Percentiles rank a stretch among this genome's conserved stretches.
These are phyloP conservation scores for Abrus precatorius DNA, from an alignment of 306 rosid species.

Conservation along the genomic window DNA sequence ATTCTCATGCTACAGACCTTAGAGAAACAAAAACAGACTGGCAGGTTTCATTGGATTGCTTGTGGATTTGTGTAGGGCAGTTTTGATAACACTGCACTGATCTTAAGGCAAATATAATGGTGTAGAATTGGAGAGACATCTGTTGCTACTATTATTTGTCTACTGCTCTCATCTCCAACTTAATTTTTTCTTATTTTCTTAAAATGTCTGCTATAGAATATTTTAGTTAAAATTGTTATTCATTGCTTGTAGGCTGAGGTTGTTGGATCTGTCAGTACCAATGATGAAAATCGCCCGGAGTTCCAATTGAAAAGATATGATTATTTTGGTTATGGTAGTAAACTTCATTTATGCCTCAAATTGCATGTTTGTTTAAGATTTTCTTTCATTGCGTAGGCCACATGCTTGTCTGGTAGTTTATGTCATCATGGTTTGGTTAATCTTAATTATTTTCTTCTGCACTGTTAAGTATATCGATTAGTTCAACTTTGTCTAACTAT, in stretches of 20 bases:
- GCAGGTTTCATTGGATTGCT: conserved; percentile 30
- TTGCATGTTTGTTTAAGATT: conserved; percentile 29
- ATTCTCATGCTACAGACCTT: conserved; percentile 21
- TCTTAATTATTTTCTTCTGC: conserved; percentile 24
- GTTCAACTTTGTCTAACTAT: conserved; percentile 27
- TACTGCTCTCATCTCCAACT: conserved; percentile 14
- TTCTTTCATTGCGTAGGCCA: conserved; percentile 9
- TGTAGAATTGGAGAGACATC: background rate
- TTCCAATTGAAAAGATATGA: conserved; percentile 77
- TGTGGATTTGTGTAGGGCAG: conserved; percentile 28
- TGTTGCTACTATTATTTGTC: conserved; percentile 27
- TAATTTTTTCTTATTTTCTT: background rate
- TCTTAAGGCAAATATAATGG: conserved; percentile 27
- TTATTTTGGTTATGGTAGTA: conserved; percentile 85
- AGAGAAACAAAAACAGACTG: background rate
- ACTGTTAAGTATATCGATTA: conserved; percentile 6
- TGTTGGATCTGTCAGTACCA: conserved; percentile 60
- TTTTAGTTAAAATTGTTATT: background rate
- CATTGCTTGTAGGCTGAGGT: conserved; percentile 81
- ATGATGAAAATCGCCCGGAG: conserved; percentile 73
- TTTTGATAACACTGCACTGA: conserved; percentile 9
- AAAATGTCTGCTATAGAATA: background rate
- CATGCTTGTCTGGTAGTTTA: conserved; percentile 26
- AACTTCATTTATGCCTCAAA: conserved; percentile 37
- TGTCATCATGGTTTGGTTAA: conserved; percentile 9